Evolutionary conservation across 2,329 filamentous ascomycete genomes (phyloP).

Genomic region (Aspergillus nomiae): DNA sequence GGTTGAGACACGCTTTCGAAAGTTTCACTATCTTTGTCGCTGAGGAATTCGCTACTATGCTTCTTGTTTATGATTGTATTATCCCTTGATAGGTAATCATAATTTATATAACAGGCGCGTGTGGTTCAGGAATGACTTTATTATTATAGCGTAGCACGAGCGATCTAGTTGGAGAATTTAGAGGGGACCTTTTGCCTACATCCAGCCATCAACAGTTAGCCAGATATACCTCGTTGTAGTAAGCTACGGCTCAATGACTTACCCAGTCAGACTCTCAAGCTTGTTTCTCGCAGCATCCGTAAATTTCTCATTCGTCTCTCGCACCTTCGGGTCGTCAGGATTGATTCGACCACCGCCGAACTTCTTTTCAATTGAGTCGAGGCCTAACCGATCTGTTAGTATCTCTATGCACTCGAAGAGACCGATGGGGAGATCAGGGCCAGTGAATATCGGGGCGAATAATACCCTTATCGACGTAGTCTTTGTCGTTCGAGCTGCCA

Average conservation of each 20-base stretch:
- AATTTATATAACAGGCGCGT: too few relatives aligned
- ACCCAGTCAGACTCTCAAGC: slow-evolving; percentile 55
- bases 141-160: too few relatives aligned
- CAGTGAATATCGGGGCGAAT: neutral
- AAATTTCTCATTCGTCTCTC: slow-evolving; percentile 51
- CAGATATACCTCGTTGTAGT: neutral
- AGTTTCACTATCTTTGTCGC: too few relatives aligned
- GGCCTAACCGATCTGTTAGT: slow-evolving; percentile 30
- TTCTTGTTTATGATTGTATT: too few relatives aligned
- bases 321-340: slow-evolving; percentile 33
- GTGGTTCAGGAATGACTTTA: too few relatives aligned
- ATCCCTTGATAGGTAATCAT: too few relatives aligned
- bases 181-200: neutral
- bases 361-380: slow-evolving; percentile 53
- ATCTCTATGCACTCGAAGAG: neutral
- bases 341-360: slow-evolving; percentile 48
- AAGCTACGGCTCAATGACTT: neutral
- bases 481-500: slow-evolving; percentile 28
- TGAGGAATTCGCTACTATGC: too few relatives aligned
- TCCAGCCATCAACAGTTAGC: neutral
- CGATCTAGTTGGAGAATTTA: neutral
- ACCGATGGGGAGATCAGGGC: accelerated
- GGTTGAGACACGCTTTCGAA: too few relatives aligned
- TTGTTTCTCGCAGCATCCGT: slow-evolving; percentile 53
- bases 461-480: slow-evolving; percentile 55